Evolutionary conservation across 2,329 filamentous ascomycete species (phyloP).

Genomic region (Sphaerulina populicola): DNA sequence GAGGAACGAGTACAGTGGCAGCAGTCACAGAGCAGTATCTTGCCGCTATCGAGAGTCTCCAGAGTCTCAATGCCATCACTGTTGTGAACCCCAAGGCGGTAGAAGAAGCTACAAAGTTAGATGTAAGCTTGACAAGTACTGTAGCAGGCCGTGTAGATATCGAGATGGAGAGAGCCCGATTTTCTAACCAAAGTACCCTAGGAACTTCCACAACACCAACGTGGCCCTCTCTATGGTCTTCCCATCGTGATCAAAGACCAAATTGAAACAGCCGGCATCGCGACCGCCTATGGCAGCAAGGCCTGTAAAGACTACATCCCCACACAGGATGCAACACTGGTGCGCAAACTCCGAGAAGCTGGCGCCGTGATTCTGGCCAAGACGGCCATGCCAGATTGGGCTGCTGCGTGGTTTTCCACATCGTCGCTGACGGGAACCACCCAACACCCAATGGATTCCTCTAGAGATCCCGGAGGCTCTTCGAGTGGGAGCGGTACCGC

Average conservation of each 20-base stretch:
- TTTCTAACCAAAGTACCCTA: neutral
- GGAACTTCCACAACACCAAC: constrained; percentile 8
- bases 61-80: constrained; percentile 24
- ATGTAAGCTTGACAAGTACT: constrained; percentile 7
- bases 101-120: constrained; percentile 17
- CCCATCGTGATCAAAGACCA: constrained; percentile 26
- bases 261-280: constrained; percentile 21
- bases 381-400: constrained; percentile 23
- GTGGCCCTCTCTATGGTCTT: constrained; percentile 21
- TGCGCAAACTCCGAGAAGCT: constrained; percentile 19
- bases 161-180: too few species aligned
- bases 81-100: constrained; percentile 17
- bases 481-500: constrained; percentile 27
- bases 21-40: constrained; percentile 18
- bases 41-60: constrained; percentile 14
- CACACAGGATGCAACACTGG: constrained; percentile 17
- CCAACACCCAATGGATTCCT: constrained; percentile 21
- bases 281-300: constrained; percentile 20
- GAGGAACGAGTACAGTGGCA: constrained; percentile 10
- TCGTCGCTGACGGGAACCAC: constrained; percentile 23
- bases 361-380: constrained; percentile 24
- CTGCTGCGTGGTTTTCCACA: constrained; percentile 18
- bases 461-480: constrained; percentile 27
- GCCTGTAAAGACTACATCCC: constrained; percentile 19
- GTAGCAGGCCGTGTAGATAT: too few species aligned